Conservation (phyloP, 73 alveolate species). For the Paramecium pentaurelia region DNA sequence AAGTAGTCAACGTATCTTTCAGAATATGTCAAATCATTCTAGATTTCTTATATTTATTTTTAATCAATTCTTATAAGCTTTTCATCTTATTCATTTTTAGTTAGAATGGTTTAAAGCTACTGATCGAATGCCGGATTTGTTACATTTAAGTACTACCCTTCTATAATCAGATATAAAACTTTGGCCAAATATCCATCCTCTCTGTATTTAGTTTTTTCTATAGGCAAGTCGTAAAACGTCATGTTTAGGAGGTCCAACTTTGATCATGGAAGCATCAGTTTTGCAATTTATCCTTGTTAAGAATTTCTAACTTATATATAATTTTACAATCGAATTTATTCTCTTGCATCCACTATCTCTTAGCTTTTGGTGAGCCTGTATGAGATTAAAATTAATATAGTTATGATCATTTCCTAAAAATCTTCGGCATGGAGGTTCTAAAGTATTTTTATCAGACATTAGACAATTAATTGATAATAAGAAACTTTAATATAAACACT, state of each 20-base stretch:
- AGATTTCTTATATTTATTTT: not conserved
- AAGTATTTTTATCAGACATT: not conserved
- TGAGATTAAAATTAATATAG: not conserved
- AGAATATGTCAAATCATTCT: not conserved
- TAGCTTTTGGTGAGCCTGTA: not conserved
- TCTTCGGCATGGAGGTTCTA: slow-evolving; percentile 26
- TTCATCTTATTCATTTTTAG: not conserved
- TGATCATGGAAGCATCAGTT: not conserved
- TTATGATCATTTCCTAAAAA: slow-evolving; percentile 6
- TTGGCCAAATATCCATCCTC: slow-evolving; percentile 13
- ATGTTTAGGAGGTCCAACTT: not conserved
- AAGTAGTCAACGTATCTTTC: not conserved
- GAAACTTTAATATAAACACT: not conserved
- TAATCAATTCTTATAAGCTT: not conserved
- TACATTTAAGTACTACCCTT: not conserved
- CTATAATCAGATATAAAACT: not conserved
- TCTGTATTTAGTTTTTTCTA: not conserved
- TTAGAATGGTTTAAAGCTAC: not conserved
- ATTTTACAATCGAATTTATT: not conserved
- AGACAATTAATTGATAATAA: not conserved
- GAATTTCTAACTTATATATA: not conserved
- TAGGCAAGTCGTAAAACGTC: not conserved
- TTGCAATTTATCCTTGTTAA: slow-evolving; percentile 2
- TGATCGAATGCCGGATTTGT: not conserved
- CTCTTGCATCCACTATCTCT: slow-evolving; percentile 1